These are phyloP conservation scores for Lecanicillium sp. DNA, from an alignment of 2,329 filamentous ascomycete genomes.

Conservation along the genomic window DNA sequence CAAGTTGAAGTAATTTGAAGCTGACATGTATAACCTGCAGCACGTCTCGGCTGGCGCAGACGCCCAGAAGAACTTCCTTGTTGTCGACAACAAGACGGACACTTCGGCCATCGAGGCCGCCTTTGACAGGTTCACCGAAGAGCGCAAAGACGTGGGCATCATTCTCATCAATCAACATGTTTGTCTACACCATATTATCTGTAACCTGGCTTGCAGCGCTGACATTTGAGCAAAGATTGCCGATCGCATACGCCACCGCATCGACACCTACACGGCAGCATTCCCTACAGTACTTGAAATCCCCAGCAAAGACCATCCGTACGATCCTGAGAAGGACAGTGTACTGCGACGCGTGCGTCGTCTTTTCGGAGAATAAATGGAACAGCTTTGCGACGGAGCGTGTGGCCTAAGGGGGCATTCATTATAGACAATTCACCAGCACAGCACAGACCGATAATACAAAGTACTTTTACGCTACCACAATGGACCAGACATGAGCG, in stretches of 20 bases:
- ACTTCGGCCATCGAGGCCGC: conserved; percentile 79
- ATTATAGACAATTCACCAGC: too few species aligned
- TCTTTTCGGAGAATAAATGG: conserved; percentile 58
- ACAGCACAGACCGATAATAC: too few species aligned
- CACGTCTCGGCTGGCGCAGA: conserved; percentile 87
- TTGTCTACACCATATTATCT: background rate
- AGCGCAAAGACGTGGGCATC: conserved; percentile 95
- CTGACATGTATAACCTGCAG: conserved; percentile 36
- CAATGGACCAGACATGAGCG: too few species aligned
- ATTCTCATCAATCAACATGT: conserved; percentile 98
- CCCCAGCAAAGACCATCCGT: conserved; percentile 96
- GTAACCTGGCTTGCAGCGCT: background rate
- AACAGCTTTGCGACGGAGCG: too few species aligned
- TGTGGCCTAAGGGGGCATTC: too few species aligned
- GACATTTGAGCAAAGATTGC: conserved; percentile 56
- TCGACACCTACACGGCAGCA: conserved; percentile 87
- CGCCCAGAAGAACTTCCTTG: conserved; percentile 93
- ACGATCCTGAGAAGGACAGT: conserved; percentile 98
- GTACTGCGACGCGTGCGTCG: conserved; percentile 77
- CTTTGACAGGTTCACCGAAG: conserved; percentile 80
- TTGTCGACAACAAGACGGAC: conserved; percentile 92
- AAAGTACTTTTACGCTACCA: too few species aligned
- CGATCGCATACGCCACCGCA: conserved; percentile 81
- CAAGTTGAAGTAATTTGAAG: background rate
- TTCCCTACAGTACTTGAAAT: conserved; percentile 97